A percentile compares a stretch with the other conserved stretches of the same genome.
These are phyloP conservation scores for Ilex asprella DNA, from an alignment of 257 asterid species.

Conservation along the genomic window DNA sequence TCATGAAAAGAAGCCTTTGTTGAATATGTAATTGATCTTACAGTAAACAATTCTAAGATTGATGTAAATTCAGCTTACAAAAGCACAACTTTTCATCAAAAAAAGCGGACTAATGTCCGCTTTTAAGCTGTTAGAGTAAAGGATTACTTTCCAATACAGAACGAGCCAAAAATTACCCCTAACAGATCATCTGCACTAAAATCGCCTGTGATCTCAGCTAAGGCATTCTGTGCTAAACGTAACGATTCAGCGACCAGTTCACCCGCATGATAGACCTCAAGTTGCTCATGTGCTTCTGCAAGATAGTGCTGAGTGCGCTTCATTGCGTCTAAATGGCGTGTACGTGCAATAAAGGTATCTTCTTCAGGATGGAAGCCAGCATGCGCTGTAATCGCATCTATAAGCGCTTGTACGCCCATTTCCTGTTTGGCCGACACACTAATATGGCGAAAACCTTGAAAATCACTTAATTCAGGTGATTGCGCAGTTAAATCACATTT, in stretches of 20 bases:
- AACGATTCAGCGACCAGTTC: slow-evolving; percentile 1
- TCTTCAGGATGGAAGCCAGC: neutral
- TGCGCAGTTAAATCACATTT: neutral
- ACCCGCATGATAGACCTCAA: neutral
- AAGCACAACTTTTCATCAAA: too few species aligned
- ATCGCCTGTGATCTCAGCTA: slow-evolving; percentile 1
- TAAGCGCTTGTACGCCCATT: neutral
- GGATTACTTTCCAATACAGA: slow-evolving; percentile 3
- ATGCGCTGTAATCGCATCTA: neutral
- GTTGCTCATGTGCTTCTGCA: neutral
- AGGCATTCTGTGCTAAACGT: neutral
- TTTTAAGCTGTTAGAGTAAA: too few species aligned
- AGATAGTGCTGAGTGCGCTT: neutral
- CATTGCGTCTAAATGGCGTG: neutral
- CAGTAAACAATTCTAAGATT: too few species aligned
- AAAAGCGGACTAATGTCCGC: too few species aligned
- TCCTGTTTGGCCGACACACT: neutral
- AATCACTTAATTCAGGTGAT: neutral
- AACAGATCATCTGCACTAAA: neutral
- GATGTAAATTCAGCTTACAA: too few species aligned
- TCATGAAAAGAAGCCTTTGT: too few species aligned
- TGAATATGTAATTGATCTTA: too few species aligned
- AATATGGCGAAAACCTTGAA: neutral
- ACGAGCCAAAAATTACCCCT: neutral
- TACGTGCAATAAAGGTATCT: neutral